Evolutionary conservation across 2,329 filamentous ascomycete genomes (phyloP).

Genomic region (Cadophora sp.): DNA sequence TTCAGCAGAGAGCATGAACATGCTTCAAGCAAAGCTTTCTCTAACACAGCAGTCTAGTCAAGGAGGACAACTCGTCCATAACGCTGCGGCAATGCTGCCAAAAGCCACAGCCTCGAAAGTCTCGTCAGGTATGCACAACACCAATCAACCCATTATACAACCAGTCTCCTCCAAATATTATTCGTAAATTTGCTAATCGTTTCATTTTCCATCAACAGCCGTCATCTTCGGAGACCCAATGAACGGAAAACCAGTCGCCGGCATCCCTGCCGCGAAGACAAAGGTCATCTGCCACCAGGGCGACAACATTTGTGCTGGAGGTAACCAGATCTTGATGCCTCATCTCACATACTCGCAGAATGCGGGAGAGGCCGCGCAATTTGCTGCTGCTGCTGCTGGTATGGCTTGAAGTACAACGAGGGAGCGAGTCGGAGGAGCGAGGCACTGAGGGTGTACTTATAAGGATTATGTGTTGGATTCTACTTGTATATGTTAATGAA

Average conservation of each 20-base stretch:
- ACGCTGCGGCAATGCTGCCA: slow-evolving; percentile 29
- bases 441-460: background rate
- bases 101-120: slow-evolving; percentile 29
- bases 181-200: background rate
- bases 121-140: slow-evolving; percentile 29
- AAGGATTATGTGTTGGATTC: background rate
- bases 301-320: slow-evolving; percentile 37
- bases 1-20: too few species aligned
- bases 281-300: slow-evolving; percentile 37
- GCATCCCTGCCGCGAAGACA: slow-evolving; percentile 31
- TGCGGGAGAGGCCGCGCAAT: slow-evolving; percentile 21
- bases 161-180: too few species aligned
- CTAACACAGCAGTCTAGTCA: slow-evolving; percentile 23
- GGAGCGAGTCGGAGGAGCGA: background rate
- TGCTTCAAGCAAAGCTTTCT: background rate
- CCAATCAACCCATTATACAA: too few species aligned
- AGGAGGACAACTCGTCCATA: slow-evolving; percentile 36
- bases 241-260: slow-evolving; percentile 33
- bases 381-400: slow-evolving; percentile 13
- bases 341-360: slow-evolving; percentile 32
- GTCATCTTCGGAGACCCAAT: slow-evolving; percentile 41
- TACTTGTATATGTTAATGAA: background rate
- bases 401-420: background rate
- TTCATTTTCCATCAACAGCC: slow-evolving; percentile 16
- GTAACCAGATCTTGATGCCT: slow-evolving; percentile 22